Evolutionary conservation across 345 rosid species (phyloP).

Genomic region (Raphanus raphanistrum): DNA sequence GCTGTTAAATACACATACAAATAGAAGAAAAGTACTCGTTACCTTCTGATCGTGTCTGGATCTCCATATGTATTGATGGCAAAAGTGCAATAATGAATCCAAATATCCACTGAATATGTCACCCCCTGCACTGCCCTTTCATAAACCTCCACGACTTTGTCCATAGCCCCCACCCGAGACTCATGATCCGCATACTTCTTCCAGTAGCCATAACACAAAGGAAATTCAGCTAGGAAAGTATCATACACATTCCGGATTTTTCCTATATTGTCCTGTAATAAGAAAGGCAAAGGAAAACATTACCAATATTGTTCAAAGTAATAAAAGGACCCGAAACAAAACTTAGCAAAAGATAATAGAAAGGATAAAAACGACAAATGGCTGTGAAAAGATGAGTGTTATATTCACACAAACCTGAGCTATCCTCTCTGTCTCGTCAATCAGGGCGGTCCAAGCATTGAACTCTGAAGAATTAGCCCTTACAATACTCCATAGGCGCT

Average conservation of each 20-base stretch:
- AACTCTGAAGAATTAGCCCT: constrained; percentile 74
- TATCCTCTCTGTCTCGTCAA: constrained; percentile 86
- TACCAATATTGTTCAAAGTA: not conserved
- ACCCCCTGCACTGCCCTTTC: constrained; percentile 90
- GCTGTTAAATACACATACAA: constrained; percentile 29
- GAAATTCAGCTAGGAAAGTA: constrained; percentile 87
- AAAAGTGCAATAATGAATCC: constrained; percentile 88
- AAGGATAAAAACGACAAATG: not conserved
- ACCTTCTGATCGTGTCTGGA: constrained; percentile 93
- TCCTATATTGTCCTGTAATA: constrained; percentile 64
- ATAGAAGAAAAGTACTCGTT: constrained; percentile 35
- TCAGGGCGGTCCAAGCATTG: constrained; percentile 85
- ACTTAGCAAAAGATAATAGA: not conserved
- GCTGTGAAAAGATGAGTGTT: not conserved
- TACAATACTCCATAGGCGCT: constrained; percentile 79
- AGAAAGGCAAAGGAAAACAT: not conserved
- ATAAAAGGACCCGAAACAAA: not conserved
- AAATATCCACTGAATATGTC: constrained; percentile 95
- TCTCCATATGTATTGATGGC: constrained; percentile 84
- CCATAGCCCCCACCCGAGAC: constrained; percentile 76
- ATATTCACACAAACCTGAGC: constrained; percentile 58
- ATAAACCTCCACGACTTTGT: constrained; percentile 92
- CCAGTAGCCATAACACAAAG: constrained; percentile 98
- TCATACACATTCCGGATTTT: constrained; percentile 85
- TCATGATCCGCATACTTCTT: constrained; percentile 98